These are phyloP conservation scores for Colletotrichum caudatum DNA, from an alignment of 2,329 filamentous ascomycete species.

Conservation along the genomic window DNA sequence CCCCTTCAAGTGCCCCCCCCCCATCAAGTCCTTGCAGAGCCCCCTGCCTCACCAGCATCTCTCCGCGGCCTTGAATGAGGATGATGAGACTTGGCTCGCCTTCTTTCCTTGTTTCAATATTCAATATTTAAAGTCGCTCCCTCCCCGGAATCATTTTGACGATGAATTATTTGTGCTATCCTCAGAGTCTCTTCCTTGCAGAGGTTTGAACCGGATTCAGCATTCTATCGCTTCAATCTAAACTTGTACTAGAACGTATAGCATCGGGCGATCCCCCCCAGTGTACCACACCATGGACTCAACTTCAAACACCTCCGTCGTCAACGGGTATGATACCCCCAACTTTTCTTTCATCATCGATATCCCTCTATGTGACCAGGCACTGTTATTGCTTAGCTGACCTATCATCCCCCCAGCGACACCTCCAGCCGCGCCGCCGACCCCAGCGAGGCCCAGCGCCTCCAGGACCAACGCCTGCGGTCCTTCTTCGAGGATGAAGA, in stretches of 20 bases:
- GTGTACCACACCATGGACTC: neutral
- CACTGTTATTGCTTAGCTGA: neutral
- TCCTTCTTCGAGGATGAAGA: neutral
- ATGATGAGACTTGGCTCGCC: too few relatives aligned
- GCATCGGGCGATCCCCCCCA: neutral
- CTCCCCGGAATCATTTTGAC: too few relatives aligned
- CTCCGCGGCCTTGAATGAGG: too few relatives aligned
- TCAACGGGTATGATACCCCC: neutral
- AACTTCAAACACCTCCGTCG: neutral
- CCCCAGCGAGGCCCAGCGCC: neutral
- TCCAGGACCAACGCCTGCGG: neutral
- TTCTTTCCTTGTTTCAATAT: too few relatives aligned
- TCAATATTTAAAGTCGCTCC: too few relatives aligned
- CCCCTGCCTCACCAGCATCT: too few relatives aligned
- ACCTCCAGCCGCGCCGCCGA: neutral
- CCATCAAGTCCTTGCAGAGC: too few relatives aligned
- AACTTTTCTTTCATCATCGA: neutral
- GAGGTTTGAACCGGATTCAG: accelerated
- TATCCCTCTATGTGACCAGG: too few relatives aligned
- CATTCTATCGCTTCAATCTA: too few relatives aligned
- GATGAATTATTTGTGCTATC: neutral
- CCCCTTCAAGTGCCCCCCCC: too few relatives aligned
- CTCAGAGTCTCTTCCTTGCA: neutral
- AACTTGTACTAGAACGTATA: neutral
- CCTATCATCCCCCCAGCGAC: neutral